A percentile compares a stretch with the other conserved stretches of the same genome.
Conservation (phyloP, 2,329 filamentous ascomycete species). For the Septoria linicola region DNA sequence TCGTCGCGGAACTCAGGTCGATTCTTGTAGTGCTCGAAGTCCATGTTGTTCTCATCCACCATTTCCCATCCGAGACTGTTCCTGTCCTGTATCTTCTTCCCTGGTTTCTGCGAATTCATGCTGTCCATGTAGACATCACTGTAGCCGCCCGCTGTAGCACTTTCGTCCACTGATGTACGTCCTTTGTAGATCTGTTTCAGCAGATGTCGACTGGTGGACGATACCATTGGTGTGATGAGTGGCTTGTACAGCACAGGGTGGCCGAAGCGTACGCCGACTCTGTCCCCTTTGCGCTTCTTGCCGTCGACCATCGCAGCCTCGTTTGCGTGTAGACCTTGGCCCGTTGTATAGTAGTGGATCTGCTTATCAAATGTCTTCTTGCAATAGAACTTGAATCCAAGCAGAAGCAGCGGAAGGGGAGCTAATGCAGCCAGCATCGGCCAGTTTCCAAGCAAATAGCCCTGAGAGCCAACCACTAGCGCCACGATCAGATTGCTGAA, state of each 20-base stretch:
- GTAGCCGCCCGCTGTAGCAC: constrained; percentile 65
- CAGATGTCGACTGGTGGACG: constrained; percentile 82
- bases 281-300: constrained; percentile 57
- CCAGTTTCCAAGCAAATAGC: constrained; percentile 40
- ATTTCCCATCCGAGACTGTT: constrained; percentile 66
- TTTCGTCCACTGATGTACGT: constrained; percentile 62
- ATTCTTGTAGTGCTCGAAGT: constrained; percentile 91
- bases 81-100: constrained; percentile 51
- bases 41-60: constrained; percentile 79
- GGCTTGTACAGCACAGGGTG: constrained; percentile 88
- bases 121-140: constrained; percentile 80
- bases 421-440: constrained; percentile 63
- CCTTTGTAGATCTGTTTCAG: constrained; percentile 84
- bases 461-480: constrained; percentile 65
- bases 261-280: constrained; percentile 75
- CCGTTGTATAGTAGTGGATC: constrained; percentile 76
- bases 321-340: constrained; percentile 51
- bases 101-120: constrained; percentile 65
- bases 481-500: constrained; percentile 77
- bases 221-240: constrained; percentile 92
- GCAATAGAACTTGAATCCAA: constrained; percentile 87
- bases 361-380: constrained; percentile 70
- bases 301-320: constrained; percentile 39
- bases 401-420: constrained; percentile 74
- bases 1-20: constrained; percentile 83